Evolutionary conservation across 1,139 yeast genomes (phyloP).

Genomic region (Yamadazyma diddensiae): DNA sequence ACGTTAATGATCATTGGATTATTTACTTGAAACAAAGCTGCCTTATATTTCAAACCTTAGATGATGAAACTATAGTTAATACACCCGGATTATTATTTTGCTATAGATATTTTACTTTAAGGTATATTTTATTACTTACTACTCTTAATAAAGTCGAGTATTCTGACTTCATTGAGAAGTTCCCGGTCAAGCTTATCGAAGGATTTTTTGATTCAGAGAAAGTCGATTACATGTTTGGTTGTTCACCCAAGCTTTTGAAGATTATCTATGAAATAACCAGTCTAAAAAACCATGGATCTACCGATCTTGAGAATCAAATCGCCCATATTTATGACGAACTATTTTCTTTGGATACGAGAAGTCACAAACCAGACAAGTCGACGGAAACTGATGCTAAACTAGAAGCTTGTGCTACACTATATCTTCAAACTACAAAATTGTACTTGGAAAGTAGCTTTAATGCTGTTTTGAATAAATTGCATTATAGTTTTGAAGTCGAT

Average conservation of each 20-base stretch:
- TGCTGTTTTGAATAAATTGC: background rate
- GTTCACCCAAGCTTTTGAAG: slow-evolving; percentile 23
- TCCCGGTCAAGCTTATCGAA: slow-evolving; percentile 21
- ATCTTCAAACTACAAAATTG: slow-evolving; percentile 9
- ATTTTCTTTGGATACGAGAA: background rate
- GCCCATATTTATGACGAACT: background rate
- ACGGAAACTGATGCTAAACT: slow-evolving; percentile 1
- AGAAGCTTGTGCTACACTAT: slow-evolving; percentile 9
- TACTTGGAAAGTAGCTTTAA: slow-evolving; percentile 9
- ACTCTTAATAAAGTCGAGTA: slow-evolving; percentile 18
- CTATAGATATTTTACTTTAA: slow-evolving; percentile 23
- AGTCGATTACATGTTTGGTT: slow-evolving; percentile 27
- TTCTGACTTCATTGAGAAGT: slow-evolving; percentile 10
- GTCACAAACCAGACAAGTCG: background rate
- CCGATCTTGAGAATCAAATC: background rate
- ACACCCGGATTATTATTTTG: slow-evolving; percentile 20
- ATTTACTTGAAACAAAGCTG: slow-evolving; percentile 24
- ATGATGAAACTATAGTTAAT: slow-evolving; percentile 14
- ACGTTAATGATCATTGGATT: slow-evolving; percentile 23
- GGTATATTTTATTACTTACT: slow-evolving; percentile 22
- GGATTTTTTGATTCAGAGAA: slow-evolving; percentile 15
- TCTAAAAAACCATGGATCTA: slow-evolving; percentile 11
- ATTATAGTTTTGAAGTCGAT: slow-evolving; percentile 2
- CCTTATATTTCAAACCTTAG: slow-evolving; percentile 19
- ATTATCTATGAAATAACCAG: slow-evolving; percentile 18